A percentile compares a stretch with the other conserved stretches of the same genome.
These are phyloP conservation scores for Malassezia brasiliensis DNA, from an alignment of 1,284 basidiomycete species.

Conservation along the genomic window DNA sequence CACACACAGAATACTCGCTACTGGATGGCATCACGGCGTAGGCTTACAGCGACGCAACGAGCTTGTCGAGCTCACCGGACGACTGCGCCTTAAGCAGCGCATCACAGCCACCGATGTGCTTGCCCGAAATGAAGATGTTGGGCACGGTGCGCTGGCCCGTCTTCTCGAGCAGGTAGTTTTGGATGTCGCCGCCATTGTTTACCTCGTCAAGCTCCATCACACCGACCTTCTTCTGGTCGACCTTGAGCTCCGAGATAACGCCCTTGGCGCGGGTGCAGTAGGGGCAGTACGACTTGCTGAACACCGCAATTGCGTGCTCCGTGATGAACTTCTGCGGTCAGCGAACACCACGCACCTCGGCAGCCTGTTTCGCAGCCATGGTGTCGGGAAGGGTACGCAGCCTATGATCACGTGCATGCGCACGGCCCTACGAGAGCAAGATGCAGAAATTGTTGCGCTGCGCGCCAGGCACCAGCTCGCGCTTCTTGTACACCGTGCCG, in stretches of 20 bases:
- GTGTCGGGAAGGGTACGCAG: neutral
- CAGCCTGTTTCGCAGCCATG: conserved; percentile 46
- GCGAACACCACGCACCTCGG: conserved; percentile 24
- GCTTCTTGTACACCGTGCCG: conserved; percentile 45
- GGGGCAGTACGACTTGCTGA: conserved; percentile 48
- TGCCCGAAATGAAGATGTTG: conserved; percentile 49
- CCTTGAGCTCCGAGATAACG: conserved; percentile 38
- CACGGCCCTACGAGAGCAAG: conserved; percentile 13
- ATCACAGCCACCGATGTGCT: conserved; percentile 48
- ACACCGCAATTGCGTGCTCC: conserved; percentile 46
- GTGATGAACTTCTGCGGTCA: conserved; percentile 38
- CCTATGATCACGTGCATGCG: neutral
- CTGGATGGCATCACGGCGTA: neutral
- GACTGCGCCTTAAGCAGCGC: conserved; percentile 34
- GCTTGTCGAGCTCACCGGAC: conserved; percentile 46
- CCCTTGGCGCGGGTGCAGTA: conserved; percentile 47
- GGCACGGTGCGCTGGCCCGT: conserved; percentile 51
- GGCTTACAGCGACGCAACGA: conserved; percentile 21
- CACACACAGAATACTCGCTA: conserved; percentile 3
- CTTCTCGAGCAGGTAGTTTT: conserved; percentile 48
- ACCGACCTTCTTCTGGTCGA: conserved; percentile 38
- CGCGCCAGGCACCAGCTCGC: conserved; percentile 41
- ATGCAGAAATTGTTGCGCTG: conserved; percentile 50
- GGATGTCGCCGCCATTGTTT: conserved; percentile 40
- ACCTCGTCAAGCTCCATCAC: conserved; percentile 49